Base-by-base conservation (phyloP, 208 protist genomes). In the Sergeia podlipaevii region DNA sequence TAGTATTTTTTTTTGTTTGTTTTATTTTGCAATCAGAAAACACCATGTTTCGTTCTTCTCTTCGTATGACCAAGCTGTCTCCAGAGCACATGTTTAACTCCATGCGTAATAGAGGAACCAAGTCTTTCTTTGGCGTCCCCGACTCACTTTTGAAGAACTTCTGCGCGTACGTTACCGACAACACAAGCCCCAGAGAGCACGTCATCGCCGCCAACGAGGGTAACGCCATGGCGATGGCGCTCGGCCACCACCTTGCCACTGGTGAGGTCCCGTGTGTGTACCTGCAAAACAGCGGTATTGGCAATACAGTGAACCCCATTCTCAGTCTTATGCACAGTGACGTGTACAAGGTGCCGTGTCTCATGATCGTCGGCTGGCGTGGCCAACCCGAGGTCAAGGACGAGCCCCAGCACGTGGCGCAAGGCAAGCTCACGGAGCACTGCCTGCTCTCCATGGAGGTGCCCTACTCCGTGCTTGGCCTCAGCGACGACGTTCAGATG, bases 101-200 rank as follows among this genome's bases (percentile, higher is more conserved):
- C 15, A 60, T 91, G 6, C 48, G 32, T 21, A 21, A 63, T 27
- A 61, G 67, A 29, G 77, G 75, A 13, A 72, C 83, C 1, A 74
- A 63, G 10, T 73, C 69, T 30, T 97, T 88, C 62, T 91, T 80
- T 45, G 89, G 89, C n/a, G 80, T 90, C 21, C 91, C 91, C 24
- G 86, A 97, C 60, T 89, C 70, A 20, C 52, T 91, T 23, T 60
- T 97, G 6, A 81, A 87, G 53, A 60, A 85, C 48, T 73, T 95
- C 48, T 88, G 77, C 30, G 74, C 86, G 4, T 95, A 93, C 64
- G 80, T 93, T 3, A 67, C 66, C 0, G 72, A 84, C 43, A 59
- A 85, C 52, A 72, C 66, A 3, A 56, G 65, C 32, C 62, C 58
- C 6, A 47, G 49, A 7, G 64, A 95, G 55, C 85, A 92, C 51